These are phyloP conservation scores for Sphagnum tenellum DNA, from an alignment of 225 moss, liverwort and hornwort genomes.

Conservation along the genomic window DNA sequence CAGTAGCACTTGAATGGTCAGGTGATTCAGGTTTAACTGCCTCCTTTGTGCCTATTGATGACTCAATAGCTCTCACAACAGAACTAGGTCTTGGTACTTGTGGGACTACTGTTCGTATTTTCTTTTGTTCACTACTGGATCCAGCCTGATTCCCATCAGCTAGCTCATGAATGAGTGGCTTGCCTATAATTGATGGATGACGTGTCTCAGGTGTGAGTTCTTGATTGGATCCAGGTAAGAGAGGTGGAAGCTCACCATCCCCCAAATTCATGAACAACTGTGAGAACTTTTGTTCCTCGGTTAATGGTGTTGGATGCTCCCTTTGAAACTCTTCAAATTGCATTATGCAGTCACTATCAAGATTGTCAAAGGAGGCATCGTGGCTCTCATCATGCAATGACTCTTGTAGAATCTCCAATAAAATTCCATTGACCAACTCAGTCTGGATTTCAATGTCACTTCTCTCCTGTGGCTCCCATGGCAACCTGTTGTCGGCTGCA, in stretches of 20 bases:
- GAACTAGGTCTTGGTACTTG: slow-evolving; percentile 21
- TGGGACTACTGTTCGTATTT: neutral
- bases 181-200: slow-evolving; percentile 13
- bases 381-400: slow-evolving; percentile 64
- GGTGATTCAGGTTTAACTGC: slow-evolving; percentile 10
- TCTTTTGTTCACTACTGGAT: no score
- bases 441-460: slow-evolving; percentile 39
- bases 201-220: slow-evolving; percentile 17
- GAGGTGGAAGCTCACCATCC: slow-evolving; percentile 53
- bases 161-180: neutral
- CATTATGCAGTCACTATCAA: slow-evolving; percentile 42
- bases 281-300: slow-evolving; percentile 35
- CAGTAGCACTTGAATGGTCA: slow-evolving; percentile 26
- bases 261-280: slow-evolving; percentile 37
- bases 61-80: slow-evolving; percentile 16
- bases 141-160: no score
- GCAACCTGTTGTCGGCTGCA: slow-evolving; percentile 34
- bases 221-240: slow-evolving; percentile 4
- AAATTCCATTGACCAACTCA: slow-evolving; percentile 58
- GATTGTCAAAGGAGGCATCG: slow-evolving; percentile 33
- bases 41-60: neutral
- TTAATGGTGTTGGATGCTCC: slow-evolving; percentile 23
- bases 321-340: slow-evolving; percentile 69
- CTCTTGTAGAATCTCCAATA: slow-evolving; percentile 76
- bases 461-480: slow-evolving; percentile 56